Evolutionary conservation across 768 basidiomycete genomes (phyloP).

Genomic region (Rhizopogon rudus): DNA sequence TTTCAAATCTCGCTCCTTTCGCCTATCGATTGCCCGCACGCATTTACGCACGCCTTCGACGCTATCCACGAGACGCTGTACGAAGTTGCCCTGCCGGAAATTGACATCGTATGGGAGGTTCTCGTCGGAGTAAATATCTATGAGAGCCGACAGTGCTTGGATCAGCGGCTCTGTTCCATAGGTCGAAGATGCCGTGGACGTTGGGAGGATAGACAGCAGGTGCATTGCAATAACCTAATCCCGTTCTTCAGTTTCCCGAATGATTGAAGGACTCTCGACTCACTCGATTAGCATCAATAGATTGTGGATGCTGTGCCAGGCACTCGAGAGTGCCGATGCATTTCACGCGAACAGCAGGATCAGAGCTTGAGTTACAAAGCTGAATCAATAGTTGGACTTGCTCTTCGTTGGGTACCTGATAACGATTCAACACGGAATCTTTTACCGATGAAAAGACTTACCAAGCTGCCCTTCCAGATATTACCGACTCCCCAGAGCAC

Average conservation of each 20-base stretch:
- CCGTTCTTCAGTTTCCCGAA: background rate
- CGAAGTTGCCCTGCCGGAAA: conserved; percentile 60
- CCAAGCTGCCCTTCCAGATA: conserved; percentile 66
- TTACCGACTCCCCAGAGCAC: conserved; percentile 86
- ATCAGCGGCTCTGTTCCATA: conserved; percentile 65
- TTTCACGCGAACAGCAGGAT: conserved; percentile 59
- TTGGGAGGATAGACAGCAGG: conserved; percentile 59
- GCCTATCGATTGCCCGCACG: conserved; percentile 61
- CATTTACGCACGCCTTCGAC: conserved; percentile 59
- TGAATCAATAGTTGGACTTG: conserved; percentile 64
- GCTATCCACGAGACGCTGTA: conserved; percentile 50
- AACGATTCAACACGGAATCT: conserved; percentile 5
- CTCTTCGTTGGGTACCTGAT: conserved; percentile 51
- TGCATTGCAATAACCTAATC: conserved; percentile 58
- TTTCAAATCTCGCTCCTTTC: conserved; percentile 59
- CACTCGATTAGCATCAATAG: conserved; percentile 51
- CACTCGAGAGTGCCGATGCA: conserved; percentile 85
- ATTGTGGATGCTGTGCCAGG: conserved; percentile 65
- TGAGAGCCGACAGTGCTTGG: conserved; percentile 75
- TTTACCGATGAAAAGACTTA: conserved; percentile 25
- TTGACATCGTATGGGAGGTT: conserved; percentile 72
- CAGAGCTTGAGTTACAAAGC: conserved; percentile 50
- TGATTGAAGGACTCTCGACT: conserved; percentile 29
- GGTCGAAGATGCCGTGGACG: conserved; percentile 30
- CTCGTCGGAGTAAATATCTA: conserved; percentile 95